A percentile compares a stretch with the other conserved stretches of the same genome.
phyloP scores from a whole-genome alignment of 1,284 basidiomycete species.

The Cystobasidium pallidum region DNA sequence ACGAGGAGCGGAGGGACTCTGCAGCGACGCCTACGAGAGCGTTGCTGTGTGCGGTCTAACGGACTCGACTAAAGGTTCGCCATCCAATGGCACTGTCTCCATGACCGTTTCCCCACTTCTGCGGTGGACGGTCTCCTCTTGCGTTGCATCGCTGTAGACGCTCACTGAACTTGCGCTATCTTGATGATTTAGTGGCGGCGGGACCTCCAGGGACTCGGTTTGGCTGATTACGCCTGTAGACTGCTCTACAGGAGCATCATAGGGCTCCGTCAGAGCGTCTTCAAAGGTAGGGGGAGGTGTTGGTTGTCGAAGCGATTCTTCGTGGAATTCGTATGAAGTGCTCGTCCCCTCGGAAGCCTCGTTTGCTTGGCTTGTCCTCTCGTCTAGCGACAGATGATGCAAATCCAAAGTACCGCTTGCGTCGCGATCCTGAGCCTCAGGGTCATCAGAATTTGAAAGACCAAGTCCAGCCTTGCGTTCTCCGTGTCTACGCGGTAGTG shows the following conservation, averaged over 20 bases:
- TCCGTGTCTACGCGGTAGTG: slow-evolving; percentile 9
- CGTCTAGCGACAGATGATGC: slow-evolving; percentile 3
- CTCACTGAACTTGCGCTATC: slow-evolving; percentile 23
- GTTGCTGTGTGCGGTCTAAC: background rate
- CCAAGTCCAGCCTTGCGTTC: slow-evolving; percentile 5
- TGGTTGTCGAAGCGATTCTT: background rate
- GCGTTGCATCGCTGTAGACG: slow-evolving; percentile 12
- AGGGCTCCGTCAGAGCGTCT: background rate
- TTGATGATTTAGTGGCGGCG: slow-evolving; percentile 21
- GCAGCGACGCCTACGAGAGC: too few species aligned
- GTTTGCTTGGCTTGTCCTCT: background rate
- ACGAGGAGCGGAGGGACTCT: background rate
- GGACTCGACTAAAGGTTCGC: background rate
- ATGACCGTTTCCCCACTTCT: background rate
- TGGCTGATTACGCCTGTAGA: background rate
- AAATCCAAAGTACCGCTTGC: slow-evolving; percentile 7
- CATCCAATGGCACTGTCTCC: background rate
- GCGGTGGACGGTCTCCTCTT: background rate
- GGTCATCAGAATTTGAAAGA: background rate
- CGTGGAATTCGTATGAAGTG: background rate
- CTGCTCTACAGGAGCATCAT: background rate
- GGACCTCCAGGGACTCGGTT: slow-evolving; percentile 8
- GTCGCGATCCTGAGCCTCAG: background rate
- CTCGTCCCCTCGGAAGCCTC: background rate
- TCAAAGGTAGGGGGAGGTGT: slow-evolving; percentile 19